These are phyloP conservation scores for Scheffersomyces stipitis DNA, from an alignment of 805 yeast genomes.

Conservation along the genomic window DNA sequence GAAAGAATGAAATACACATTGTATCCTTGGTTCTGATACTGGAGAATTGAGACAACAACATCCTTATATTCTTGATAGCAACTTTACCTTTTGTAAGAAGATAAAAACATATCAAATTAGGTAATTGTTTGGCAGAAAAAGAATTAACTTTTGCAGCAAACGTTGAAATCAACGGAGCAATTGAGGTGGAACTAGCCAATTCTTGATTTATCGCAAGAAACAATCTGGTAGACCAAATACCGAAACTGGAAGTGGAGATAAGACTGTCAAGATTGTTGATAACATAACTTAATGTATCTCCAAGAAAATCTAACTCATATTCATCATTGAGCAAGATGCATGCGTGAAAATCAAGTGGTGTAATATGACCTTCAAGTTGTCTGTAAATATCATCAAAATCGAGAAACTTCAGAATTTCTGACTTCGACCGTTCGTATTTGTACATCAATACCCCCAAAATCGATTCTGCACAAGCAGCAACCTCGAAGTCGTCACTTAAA, in stretches of 20 bases:
- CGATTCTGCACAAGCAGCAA: slow-evolving; percentile 34
- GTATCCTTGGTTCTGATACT: slow-evolving; percentile 3
- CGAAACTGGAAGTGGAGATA: slow-evolving; percentile 13
- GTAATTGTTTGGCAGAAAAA: slow-evolving; percentile 24
- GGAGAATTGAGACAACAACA: slow-evolving; percentile 11
- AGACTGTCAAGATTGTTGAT: slow-evolving; percentile 9
- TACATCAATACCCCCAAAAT: slow-evolving; percentile 40
- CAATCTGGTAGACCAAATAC: slow-evolving; percentile 29
- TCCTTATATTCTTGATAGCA: slow-evolving; percentile 6
- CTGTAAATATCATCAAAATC: slow-evolving; percentile 18
- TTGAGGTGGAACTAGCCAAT: slow-evolving; percentile 22
- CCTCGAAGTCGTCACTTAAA: slow-evolving; percentile 14
- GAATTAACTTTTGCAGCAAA: slow-evolving; percentile 24
- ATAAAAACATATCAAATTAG: slow-evolving; percentile 26
- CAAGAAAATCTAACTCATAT: slow-evolving; percentile 14
- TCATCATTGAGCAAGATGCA: slow-evolving; percentile 30
- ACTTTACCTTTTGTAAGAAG: slow-evolving; percentile 12
- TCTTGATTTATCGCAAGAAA: slow-evolving; percentile 35
- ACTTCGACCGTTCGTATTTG: slow-evolving; percentile 17
- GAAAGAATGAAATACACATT: slow-evolving; percentile 16
- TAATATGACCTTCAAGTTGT: slow-evolving; percentile 15
- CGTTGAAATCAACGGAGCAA: slow-evolving; percentile 31
- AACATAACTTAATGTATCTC: slow-evolving; percentile 11
- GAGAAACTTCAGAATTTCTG: slow-evolving; percentile 18
- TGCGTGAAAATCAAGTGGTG: slow-evolving; percentile 34